Base-by-base conservation (phyloP, 768 basidiomycete species). In the Lactarius tabidus region DNA sequence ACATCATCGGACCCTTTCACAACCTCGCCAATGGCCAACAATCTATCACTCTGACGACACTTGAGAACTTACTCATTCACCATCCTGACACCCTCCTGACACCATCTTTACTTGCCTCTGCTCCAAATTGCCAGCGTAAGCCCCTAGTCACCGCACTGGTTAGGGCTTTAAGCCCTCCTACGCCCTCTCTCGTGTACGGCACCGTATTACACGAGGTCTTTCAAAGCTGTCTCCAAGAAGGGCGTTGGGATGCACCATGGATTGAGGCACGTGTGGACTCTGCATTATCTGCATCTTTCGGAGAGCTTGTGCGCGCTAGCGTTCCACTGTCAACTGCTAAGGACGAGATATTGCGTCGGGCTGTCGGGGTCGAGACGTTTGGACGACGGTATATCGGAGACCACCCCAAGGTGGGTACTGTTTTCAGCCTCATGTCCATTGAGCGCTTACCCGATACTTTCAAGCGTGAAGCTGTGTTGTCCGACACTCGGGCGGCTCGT, bases 51-150 rank as follows among this genome's bases (percentile, higher is more conserved):
- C 81, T 97, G 54, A 85, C 85, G 2, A 81, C 86, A 35, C 81
- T 81, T 60, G 72, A 82, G 12, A 88, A 93, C 69, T 78, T 90
- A 56, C 77, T 98, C 62, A 87, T 98, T 67, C 88, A 89, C 57
- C 94, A 98, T 71, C 96, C 96, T 6, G 96, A 99, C 75, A 77
- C 93, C 54, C 88, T 99, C 48, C 75, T 98, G 56, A 95, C 97
- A 2, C 89, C 94, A 29, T 97, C 96, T 0, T 84, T 91, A 1
- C 85, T 98, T 26, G 88, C 94, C 3, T 90, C 85, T 61, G 86
- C 94, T 0, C 80, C 90, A 1, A 85, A 88, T 70, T 99, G 97
- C 74, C 77, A 85, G 26, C 88, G 97, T 12, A 92, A 89, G 75
- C 92, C 96, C 0, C 79, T 98, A n/a, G 78, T 99, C 35, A 85